Evolutionary conservation across 306 rosid genomes (phyloP).

Genomic region (Vicia sativa): DNA sequence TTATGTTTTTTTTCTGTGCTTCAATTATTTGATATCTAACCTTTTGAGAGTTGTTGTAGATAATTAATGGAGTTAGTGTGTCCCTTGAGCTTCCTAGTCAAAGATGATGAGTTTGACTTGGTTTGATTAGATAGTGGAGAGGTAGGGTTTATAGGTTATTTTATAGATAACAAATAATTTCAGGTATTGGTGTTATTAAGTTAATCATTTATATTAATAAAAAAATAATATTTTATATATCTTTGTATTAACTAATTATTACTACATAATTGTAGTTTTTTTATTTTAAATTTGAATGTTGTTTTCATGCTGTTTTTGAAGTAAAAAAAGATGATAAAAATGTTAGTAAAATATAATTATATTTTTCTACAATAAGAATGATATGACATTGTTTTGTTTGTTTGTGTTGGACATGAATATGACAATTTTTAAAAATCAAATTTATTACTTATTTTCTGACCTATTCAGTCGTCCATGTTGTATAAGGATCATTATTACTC

Average conservation of each 20-base stretch:
- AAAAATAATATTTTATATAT: not conserved
- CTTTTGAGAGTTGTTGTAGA: not conserved
- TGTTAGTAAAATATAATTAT: too few relatives aligned
- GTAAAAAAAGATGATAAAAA: not conserved
- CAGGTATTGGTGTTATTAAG: not conserved
- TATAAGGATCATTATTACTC: conserved; percentile 31
- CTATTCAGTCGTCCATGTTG: conserved; percentile 17
- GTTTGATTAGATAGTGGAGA: conserved; percentile 7
- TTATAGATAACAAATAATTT: not conserved
- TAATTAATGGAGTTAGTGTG: conserved; percentile 21
- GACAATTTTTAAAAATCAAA: not conserved
- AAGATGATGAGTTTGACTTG: conserved; percentile 39
- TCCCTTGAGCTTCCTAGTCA: conserved; percentile 12
- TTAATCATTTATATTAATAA: too few relatives aligned
- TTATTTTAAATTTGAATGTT: not conserved
- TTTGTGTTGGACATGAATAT: not conserved
- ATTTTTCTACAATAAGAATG: not conserved
- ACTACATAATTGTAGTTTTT: not conserved
- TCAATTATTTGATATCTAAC: not conserved
- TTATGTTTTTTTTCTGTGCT: not conserved
- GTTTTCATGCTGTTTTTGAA: not conserved
- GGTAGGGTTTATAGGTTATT: conserved; percentile 34
- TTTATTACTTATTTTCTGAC: conserved; percentile 1
- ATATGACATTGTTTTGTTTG: not conserved
- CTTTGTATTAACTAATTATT: not conserved